Evolutionary conservation across 2,329 filamentous ascomycete genomes (phyloP).

Genomic region (Neonectria magnoliae): DNA sequence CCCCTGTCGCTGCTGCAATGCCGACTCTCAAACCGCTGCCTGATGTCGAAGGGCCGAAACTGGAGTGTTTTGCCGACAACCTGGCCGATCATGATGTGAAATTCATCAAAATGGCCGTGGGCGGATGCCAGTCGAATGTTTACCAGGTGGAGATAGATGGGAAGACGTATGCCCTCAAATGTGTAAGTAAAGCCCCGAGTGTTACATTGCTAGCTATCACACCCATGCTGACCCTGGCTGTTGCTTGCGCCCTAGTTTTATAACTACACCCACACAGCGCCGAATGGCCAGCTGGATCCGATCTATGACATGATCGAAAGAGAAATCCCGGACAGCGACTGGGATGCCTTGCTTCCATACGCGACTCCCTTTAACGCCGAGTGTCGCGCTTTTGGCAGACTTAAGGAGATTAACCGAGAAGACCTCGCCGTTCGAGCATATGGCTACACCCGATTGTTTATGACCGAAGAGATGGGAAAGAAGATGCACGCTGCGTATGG

Average conservation of each 20-base stretch:
- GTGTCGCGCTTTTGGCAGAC: not conserved
- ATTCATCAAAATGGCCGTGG: not conserved
- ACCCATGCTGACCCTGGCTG: not conserved
- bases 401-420: not conserved
- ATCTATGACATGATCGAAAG: not conserved
- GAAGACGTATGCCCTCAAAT: not conserved
- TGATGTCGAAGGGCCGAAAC: constrained; percentile 22
- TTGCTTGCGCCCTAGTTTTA: not conserved
- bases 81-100: not conserved
- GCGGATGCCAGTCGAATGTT: not conserved
- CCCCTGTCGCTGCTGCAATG: not conserved
- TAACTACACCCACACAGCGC: not conserved
- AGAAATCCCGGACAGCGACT: not conserved
- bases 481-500: not conserved
- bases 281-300: not conserved
- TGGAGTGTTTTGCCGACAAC: constrained; percentile 18
- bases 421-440: not conserved
- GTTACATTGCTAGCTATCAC: not conserved
- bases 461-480: not conserved
- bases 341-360: not conserved
- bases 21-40: constrained; percentile 4
- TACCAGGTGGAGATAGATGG: not conserved
- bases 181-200: not conserved
- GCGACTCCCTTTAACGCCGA: not conserved
- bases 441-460: not conserved